Conservation (phyloP, 768 basidiomycete genomes). For the Mycena polygramma region DNA sequence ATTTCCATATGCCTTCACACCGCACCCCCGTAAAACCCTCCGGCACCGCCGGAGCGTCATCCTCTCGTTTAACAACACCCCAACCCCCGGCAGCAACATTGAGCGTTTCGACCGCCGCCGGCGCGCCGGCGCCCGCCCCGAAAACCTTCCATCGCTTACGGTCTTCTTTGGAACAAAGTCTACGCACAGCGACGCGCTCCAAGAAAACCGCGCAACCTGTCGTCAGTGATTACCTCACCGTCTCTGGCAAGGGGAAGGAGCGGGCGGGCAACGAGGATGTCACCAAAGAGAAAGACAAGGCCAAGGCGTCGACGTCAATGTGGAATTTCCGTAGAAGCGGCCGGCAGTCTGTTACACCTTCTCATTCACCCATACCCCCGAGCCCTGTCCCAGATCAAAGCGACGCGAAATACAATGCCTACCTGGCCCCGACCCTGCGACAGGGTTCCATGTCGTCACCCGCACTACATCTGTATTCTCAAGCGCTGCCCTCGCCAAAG, state of each 20-base stretch:
- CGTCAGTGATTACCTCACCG: conserved; percentile 59
- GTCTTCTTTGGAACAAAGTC: conserved; percentile 74
- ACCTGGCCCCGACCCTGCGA: conserved; percentile 68
- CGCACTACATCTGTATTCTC: conserved; percentile 73
- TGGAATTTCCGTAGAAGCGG: conserved; percentile 60
- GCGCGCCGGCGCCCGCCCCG: conserved; percentile 55
- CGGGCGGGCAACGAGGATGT: conserved; percentile 56
- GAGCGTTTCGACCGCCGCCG: conserved; percentile 44
- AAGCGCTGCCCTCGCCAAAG: conserved; percentile 66
- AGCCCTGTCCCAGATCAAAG: conserved; percentile 42
- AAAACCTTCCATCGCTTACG: conserved; percentile 75
- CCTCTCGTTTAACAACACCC: conserved; percentile 51
- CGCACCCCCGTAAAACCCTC: conserved; percentile 25
- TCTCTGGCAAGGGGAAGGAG: conserved; percentile 61
- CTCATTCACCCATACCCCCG: conserved; percentile 56
- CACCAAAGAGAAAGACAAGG: conserved; percentile 56
- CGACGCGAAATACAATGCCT: conserved; percentile 62
- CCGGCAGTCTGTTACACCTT: conserved; percentile 55
- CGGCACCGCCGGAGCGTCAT: conserved; percentile 46
- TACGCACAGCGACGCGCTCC: conserved; percentile 74
- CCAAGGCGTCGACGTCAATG: conserved; percentile 53
- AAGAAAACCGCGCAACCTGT: conserved; percentile 55
- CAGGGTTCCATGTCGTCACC: conserved; percentile 84
- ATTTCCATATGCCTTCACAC: conserved; percentile 36
- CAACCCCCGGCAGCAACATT: conserved; percentile 52